Base-by-base conservation (phyloP, 192 early-diverging fungal genomes). In the Coemansia sp. region DNA sequence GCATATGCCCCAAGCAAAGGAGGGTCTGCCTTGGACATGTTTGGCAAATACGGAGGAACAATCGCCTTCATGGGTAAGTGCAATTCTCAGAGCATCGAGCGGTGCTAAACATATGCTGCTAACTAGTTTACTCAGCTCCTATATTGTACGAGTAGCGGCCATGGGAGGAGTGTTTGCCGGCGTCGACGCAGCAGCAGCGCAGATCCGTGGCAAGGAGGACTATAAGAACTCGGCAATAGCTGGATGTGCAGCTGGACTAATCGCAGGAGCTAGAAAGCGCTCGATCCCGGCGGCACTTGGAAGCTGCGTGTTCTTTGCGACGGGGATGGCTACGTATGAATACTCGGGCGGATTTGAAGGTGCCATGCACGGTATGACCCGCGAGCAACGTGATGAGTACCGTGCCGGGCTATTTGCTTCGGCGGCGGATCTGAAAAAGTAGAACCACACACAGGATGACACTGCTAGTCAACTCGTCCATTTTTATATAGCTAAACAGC, bases 151-250 rank as follows among this genome's bases (percentile, higher is more conserved):
- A 45, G 68, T 82, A 89, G 91, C 90, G 68, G 89, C 88, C 20
- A 88, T 92, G 85, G 91, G 90, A 59, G 91, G 91, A 75, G 82
- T 91, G 37, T 92, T 89, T 87, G 85, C 90, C 37, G 86, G 85
- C 35, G 88, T 86, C 47, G 89, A 89, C 61, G 81, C 86, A 22
- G 77, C 83, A 20, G 76, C 78, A 16, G 67, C 80, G 20, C 79
- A 87, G 64, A 70, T 86, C 60, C 89, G 91, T 62, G 82, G 84
- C 65, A 84, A 87, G 60, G 88, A 90, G 61, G 91, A 92, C 75
- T 83, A 86, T 73, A 75, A 86, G 61, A 92, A 92, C 75, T 84
- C 88, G 62, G 88, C 81, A 24, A 80, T 86, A 59, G 91, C 86
- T 65, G 91, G 91, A 45, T 90, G 91, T 68, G 88, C 89, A 24